Evolutionary conservation across 352 stramenopile genomes (phyloP).

Genomic region (Phytophthora niederhauseri): DNA sequence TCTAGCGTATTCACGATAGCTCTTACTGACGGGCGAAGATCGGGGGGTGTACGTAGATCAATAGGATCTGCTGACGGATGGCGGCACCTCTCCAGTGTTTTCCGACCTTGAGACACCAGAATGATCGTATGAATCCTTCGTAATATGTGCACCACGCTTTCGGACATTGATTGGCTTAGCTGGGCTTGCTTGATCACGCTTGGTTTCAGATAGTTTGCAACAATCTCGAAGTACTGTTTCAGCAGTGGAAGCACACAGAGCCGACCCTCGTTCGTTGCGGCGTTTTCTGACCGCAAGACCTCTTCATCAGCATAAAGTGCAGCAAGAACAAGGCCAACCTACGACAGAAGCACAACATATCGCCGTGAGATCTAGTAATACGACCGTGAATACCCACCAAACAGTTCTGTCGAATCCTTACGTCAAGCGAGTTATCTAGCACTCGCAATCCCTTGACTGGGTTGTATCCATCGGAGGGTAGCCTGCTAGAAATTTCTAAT

Average conservation of each 20-base stretch:
- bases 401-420: constrained; percentile 28
- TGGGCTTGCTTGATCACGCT: constrained; percentile 47
- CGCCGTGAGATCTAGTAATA: neutral
- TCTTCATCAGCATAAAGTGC: constrained; percentile 45
- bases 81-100: constrained; percentile 37
- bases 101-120: constrained; percentile 61
- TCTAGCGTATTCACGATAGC: constrained; percentile 56
- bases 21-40: constrained; percentile 61
- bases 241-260: constrained; percentile 39
- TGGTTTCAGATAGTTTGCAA: constrained; percentile 56
- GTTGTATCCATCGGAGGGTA: constrained; percentile 37
- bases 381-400: neutral
- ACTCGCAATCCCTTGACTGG: constrained; percentile 37
- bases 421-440: constrained; percentile 46
- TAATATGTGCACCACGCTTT: constrained; percentile 44
- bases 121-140: constrained; percentile 66
- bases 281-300: constrained; percentile 11
- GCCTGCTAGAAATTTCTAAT: constrained; percentile 42
- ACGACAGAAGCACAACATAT: constrained; percentile 1
- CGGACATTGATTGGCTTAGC: constrained; percentile 40
- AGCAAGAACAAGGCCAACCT: constrained; percentile 51
- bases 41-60: constrained; percentile 58
- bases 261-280: constrained; percentile 3
- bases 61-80: constrained; percentile 69
- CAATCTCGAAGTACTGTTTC: constrained; percentile 52